Base-by-base conservation (phyloP, 306 rosid species). In the Castanea sativa region DNA sequence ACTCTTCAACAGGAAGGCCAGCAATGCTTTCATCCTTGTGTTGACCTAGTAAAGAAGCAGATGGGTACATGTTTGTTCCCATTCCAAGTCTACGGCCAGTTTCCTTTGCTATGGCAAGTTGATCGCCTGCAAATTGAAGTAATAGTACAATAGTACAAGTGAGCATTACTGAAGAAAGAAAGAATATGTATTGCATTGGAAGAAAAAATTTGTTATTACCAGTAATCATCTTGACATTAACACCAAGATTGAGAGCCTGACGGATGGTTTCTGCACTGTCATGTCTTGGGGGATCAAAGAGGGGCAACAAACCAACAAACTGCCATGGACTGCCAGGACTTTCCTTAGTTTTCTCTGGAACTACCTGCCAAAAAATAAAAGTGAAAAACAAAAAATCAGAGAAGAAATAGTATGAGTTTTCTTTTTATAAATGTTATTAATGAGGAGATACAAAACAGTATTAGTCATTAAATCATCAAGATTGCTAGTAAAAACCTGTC, bases 51-150 rank as follows among this genome's bases (percentile, higher is more conserved):
- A 95, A 91, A 61, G 99, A 81, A 83, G 98, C 85, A 80, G 98
- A 92, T 11, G 99, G 99, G 41, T 95, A 95, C 99, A 95, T 95
- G 84, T 95, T 95, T 73, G 99, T 90, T 83, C 99, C 99, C 99
- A 95, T 95, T 57, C 99, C 99, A 51, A 95, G 99, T 78, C 99
- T 91, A 57, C 99, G 80, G 5, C 99, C 99, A 38, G 99, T 95
- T 76, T 95, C 99, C 89, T 95, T 95, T 19, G 92, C 99, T 14
- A 95, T 95, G 84, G 99, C 99, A 80, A 95, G 99, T 83, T 95
- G 99, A 85, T 95, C 99, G 63, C 99, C 99, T 95, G 53, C 63
- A 76, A 41, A 73, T 6, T 0, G 58, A 33, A 57, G 82, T 67
- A 83, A 30, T 29, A 79, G 60, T 58, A 30, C 74, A 83, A 30